Conservation (phyloP, 768 basidiomycete species). For the Tephrocybe sp. region DNA sequence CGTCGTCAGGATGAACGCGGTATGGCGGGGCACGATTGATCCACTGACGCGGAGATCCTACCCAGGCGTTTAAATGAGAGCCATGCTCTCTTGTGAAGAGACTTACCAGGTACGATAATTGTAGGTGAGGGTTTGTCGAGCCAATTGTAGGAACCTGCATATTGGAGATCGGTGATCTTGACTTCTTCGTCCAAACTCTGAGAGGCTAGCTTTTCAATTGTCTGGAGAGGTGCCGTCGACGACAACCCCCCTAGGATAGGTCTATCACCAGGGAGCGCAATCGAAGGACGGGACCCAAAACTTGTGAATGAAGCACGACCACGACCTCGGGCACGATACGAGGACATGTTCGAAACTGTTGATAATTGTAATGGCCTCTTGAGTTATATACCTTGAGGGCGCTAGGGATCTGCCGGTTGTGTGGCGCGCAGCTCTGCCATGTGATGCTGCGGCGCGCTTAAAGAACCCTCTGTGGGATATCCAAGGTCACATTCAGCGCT, state of each 20-base stretch:
- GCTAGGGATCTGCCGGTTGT: not conserved
- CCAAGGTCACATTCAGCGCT: too few species aligned
- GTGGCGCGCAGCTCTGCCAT: not conserved
- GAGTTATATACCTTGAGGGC: not conserved
- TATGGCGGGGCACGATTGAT: slow-evolving; percentile 46
- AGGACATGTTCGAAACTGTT: not conserved
- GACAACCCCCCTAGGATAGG: slow-evolving; percentile 36
- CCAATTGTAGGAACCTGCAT: slow-evolving; percentile 59
- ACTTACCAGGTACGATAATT: slow-evolving; percentile 52
- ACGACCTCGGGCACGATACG: not conserved
- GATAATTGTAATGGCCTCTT: not conserved
- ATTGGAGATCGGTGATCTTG: slow-evolving; percentile 34
- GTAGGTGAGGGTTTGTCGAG: slow-evolving; percentile 39
- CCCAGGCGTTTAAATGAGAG: not conserved
- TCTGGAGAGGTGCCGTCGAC: slow-evolving; percentile 24
- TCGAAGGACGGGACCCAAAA: too few species aligned
- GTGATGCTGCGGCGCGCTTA: not conserved
- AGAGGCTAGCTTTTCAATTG: slow-evolving; percentile 21
- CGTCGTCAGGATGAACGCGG: slow-evolving; percentile 54
- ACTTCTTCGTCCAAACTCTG: slow-evolving; percentile 27
- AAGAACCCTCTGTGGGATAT: not conserved
- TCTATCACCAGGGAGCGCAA: too few species aligned
- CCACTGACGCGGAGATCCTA: slow-evolving; percentile 56
- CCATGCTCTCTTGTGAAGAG: not conserved
- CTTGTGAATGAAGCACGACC: not conserved